Percentiles rank a stretch among this genome's conserved stretches.
Evolutionary conservation across 176 grass and related monocot species (phyloP).

Genomic region (Puya raimondii): DNA sequence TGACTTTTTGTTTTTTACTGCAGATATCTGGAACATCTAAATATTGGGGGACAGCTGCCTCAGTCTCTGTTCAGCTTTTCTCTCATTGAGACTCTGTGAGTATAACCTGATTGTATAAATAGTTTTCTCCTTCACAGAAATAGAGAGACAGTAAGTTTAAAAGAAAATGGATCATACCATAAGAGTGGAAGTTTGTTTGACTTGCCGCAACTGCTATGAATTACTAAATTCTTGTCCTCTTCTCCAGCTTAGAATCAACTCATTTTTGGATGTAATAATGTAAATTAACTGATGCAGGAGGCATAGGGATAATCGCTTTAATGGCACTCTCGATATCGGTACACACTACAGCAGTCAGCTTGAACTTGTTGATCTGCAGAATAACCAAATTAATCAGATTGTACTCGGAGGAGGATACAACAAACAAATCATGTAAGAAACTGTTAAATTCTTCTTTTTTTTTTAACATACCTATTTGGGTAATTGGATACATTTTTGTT

Average conservation of each 20-base stretch:
- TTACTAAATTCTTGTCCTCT: no score
- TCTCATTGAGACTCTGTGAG: conserved; percentile 68
- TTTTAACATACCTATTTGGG: no score
- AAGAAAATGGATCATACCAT: no score
- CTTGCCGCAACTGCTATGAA: no score
- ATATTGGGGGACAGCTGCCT: conserved; percentile 41
- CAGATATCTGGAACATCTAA: conserved; percentile 60
- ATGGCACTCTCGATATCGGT: conserved; percentile 50
- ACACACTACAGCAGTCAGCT: conserved; percentile 42
- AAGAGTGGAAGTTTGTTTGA: no score
- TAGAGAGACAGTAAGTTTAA: no score
- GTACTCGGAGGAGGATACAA: conserved; percentile 21
- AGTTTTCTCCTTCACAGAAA: no score
- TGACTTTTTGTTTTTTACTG: not conserved
- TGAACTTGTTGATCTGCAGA: conserved; percentile 50
- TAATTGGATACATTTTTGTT: no score
- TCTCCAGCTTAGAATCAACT: no score
- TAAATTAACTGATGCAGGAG: conserved; percentile 28
- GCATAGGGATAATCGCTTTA: conserved; percentile 49
- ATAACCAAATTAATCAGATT: conserved; percentile 27
- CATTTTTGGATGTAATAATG: no score
- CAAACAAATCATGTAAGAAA: conserved; percentile 44
- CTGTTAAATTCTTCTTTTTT: not conserved
- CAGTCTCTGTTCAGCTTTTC: conserved; percentile 47
- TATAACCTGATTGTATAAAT: not conserved